phyloP scores from a whole-genome alignment of 441 rosid species.

The Theobroma grandiflorum region DNA sequence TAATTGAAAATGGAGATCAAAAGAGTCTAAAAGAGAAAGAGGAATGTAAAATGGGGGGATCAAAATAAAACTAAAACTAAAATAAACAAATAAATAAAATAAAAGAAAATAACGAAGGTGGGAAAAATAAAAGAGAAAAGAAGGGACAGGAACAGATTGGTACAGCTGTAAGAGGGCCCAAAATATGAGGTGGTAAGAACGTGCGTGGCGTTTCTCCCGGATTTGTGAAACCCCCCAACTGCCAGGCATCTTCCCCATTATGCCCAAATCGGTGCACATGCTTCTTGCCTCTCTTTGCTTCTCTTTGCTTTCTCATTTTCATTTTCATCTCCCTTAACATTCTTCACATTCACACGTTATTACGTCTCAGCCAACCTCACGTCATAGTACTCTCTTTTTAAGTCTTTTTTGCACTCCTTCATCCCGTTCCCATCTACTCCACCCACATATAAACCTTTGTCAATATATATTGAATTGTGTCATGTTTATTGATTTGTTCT shows the following conservation, averaged over 20 bases:
- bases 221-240: conserved; percentile 55
- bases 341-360: neutral
- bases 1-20: too few species aligned
- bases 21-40: too few species aligned
- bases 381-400: too few species aligned
- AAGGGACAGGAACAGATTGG: conserved; percentile 55
- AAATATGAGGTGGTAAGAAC: conserved; percentile 56
- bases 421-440: too few species aligned
- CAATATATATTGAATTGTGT: too few species aligned
- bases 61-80: too few species aligned
- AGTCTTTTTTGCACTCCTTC: neutral
- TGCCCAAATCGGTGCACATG: conserved; percentile 43
- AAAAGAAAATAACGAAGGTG: neutral
- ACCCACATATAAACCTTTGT: too few species aligned
- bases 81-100: too few species aligned
- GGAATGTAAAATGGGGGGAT: too few species aligned
- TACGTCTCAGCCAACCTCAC: neutral
- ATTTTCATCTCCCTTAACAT: neutral
- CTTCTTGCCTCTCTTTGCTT: conserved; percentile 15
- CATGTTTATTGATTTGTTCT: too few species aligned
- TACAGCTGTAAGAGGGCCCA: conserved; percentile 56
- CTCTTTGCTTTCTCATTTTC: neutral
- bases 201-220: conserved; percentile 65
- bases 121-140: neutral
- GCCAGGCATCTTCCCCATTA: conserved; percentile 41